Evolutionary conservation across 23 red algal species (phyloP).

Genomic region (Gracilaria caudata): DNA sequence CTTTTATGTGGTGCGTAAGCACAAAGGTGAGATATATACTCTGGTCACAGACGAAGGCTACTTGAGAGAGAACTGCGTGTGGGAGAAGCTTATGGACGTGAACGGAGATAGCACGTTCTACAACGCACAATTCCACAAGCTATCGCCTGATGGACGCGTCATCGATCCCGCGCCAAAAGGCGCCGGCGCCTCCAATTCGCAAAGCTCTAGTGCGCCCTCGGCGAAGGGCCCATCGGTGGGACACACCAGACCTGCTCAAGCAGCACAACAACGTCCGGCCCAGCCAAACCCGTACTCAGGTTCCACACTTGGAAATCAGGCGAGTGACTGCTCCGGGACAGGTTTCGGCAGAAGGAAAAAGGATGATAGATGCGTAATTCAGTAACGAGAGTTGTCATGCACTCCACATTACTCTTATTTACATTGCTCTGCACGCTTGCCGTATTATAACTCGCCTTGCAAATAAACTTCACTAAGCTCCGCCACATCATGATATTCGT

Average conservation of each 20-base stretch:
- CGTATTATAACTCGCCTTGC: not conserved
- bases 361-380: conserved; percentile 5
- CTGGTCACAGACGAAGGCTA: conserved; percentile 87
- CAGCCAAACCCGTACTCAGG: not conserved
- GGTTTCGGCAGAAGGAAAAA: not conserved
- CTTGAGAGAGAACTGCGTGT: conserved; percentile 70
- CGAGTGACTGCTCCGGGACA: not conserved
- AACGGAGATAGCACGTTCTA: conserved; percentile 72
- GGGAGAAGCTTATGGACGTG: conserved; percentile 77
- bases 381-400: not conserved
- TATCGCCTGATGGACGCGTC: conserved; percentile 15
- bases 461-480: not conserved
- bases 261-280: not conserved
- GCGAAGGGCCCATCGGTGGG: not conserved
- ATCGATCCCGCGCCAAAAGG: not conserved
- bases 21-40: conserved; percentile 68
- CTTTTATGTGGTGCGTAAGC: conserved; percentile 74
- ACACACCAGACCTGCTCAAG: not conserved
- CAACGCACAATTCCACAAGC: conserved; percentile 37
- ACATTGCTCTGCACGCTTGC: not conserved
- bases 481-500: not conserved
- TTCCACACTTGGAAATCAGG: not conserved
- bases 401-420: not conserved
- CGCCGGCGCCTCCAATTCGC: not conserved
- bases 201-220: not conserved